Conservation (phyloP, 2,329 filamentous ascomycete species). For the Rhinocladiella similis region DNA sequence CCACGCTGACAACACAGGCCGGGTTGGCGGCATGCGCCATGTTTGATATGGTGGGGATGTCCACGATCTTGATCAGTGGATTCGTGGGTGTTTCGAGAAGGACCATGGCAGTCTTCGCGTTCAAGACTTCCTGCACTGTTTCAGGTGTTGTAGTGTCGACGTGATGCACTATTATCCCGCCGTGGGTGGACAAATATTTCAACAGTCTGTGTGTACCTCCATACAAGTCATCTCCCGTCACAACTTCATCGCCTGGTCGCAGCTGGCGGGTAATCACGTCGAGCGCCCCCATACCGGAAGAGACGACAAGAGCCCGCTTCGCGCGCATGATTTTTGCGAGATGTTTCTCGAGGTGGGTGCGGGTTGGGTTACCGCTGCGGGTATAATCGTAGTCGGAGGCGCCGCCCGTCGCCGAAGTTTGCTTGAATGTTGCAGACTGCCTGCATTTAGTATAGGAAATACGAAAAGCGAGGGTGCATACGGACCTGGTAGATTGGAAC, state of each 20-base stretch:
- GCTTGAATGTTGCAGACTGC: slow-evolving; percentile 96
- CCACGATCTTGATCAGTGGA: slow-evolving; percentile 96
- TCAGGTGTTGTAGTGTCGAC: slow-evolving; percentile 86
- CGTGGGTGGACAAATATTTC: slow-evolving; percentile 85
- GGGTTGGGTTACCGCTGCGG: slow-evolving; percentile 92
- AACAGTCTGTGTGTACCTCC: slow-evolving; percentile 92
- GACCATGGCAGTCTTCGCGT: slow-evolving; percentile 87
- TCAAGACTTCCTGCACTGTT: slow-evolving; percentile 67
- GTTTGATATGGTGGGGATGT: slow-evolving; percentile 77
- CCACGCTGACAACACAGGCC: slow-evolving; percentile 81
- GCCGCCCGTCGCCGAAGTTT: slow-evolving; percentile 64
- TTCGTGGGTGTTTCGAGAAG: slow-evolving; percentile 96
- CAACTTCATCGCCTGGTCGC: slow-evolving; percentile 90
- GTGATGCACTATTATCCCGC: slow-evolving; percentile 91
- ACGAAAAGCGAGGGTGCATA: neutral
- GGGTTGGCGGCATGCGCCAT: slow-evolving; percentile 76
- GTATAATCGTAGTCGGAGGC: slow-evolving; percentile 98
- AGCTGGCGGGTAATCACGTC: slow-evolving; percentile 93
- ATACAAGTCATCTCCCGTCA: slow-evolving; percentile 95
- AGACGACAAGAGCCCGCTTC: slow-evolving; percentile 83
- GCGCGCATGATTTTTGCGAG: slow-evolving; percentile 99
- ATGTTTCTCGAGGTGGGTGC: slow-evolving; percentile 93
- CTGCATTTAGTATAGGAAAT: neutral
- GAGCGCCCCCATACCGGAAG: slow-evolving; percentile 94
- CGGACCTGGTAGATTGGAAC: slow-evolving; percentile 88